Conservation (phyloP, 768 basidiomycete genomes). For the Mycena pura region DNA sequence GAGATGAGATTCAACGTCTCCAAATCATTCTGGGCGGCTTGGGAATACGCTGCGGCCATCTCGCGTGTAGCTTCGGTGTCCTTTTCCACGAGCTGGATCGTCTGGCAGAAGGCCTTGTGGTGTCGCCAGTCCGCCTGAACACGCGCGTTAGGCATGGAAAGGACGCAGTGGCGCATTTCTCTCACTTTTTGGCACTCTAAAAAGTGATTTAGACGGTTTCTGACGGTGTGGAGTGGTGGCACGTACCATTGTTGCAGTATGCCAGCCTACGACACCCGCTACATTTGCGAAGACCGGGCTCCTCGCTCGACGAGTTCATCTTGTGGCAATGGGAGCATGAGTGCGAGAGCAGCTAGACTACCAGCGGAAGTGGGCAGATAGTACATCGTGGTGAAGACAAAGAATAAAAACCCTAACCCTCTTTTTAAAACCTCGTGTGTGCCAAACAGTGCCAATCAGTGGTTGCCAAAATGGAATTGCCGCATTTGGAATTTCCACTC, state of each 20-base stretch:
- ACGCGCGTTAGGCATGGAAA: not conserved
- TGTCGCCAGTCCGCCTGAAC: constrained; percentile 8
- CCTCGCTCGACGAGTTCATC: not conserved
- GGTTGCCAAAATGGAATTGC: not conserved
- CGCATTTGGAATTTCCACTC: not conserved
- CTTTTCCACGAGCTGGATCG: not conserved
- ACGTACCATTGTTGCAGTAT: constrained; percentile 9
- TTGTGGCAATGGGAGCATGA: constrained; percentile 10
- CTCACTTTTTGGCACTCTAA: constrained; percentile 14
- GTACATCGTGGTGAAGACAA: not conserved
- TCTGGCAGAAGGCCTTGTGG: constrained; percentile 11
- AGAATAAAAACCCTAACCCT: no score
- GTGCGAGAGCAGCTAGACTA: not conserved
- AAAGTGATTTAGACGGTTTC: not conserved
- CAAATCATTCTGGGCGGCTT: not conserved
- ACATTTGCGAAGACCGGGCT: not conserved
- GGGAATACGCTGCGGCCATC: constrained; percentile 1
- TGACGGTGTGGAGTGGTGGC: not conserved
- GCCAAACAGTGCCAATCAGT: not conserved
- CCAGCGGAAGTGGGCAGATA: not conserved
- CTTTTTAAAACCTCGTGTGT: not conserved
- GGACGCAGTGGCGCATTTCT: not conserved
- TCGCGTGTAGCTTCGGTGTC: not conserved
- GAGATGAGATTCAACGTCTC: constrained; percentile 4
- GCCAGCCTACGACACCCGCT: not conserved